Percentiles rank a stretch among this genome's conserved stretches.
Evolutionary conservation across 2,329 filamentous ascomycete species (phyloP).

Genomic region (Colletotrichum euphorbiae): DNA sequence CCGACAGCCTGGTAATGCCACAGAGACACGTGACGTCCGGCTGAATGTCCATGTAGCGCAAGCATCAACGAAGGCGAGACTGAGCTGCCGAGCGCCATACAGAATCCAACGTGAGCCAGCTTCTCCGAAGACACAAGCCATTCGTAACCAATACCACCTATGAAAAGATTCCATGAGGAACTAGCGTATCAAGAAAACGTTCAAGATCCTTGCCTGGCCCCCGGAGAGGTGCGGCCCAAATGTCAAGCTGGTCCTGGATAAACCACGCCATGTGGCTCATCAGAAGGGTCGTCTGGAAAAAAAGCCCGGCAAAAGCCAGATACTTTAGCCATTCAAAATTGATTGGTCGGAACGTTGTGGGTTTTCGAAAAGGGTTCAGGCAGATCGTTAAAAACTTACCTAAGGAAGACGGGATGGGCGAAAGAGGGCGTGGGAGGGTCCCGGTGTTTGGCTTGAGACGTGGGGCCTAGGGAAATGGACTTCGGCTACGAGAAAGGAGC

Average conservation of each 20-base stretch:
- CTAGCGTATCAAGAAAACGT: constrained; percentile 22
- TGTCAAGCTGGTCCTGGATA: constrained; percentile 10
- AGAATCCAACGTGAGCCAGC: constrained; percentile 24
- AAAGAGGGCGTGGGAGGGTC: constrained; percentile 2
- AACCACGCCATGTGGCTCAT: constrained; percentile 37
- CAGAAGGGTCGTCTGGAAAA: constrained; percentile 42
- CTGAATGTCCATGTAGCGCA: background rate
- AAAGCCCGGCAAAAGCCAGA: constrained; percentile 44
- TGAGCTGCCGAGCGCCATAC: background rate
- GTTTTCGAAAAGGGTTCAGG: constrained; percentile 9
- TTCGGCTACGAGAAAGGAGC: background rate
- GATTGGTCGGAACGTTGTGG: constrained; percentile 13
- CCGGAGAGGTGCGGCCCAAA: constrained; percentile 15
- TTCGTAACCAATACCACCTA: background rate
- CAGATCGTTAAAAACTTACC: constrained; percentile 16
- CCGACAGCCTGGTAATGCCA: background rate
- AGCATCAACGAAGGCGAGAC: background rate
- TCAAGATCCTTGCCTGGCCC: constrained; percentile 23
- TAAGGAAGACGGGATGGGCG: constrained; percentile 12
- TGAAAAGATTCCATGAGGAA: background rate
- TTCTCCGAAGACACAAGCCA: constrained; percentile 11
- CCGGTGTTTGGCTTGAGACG: constrained; percentile 14
- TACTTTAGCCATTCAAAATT: constrained; percentile 43
- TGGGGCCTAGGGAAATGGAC: constrained; percentile 15
- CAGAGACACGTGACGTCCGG: background rate